Evolutionary conservation across 345 rosid genomes (phyloP), one percentile per base, ranked within the genome.

Genomic region (Salix brachista): DNA sequence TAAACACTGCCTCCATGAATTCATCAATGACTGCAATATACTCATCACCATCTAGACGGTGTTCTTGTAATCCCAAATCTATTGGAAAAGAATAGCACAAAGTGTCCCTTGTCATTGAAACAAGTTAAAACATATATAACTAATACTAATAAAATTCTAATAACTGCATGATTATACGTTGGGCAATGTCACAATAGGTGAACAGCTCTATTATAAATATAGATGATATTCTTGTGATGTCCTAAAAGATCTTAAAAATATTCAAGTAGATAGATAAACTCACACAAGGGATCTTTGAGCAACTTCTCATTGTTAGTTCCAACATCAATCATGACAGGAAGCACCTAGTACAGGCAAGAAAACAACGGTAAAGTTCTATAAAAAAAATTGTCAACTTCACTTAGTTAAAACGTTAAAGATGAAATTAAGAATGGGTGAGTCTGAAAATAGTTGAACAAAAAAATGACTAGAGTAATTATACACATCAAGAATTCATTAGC

Each of bases 251-350:
- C 44, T 25, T 74, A 44, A 62, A 42, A 72, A 52, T 21, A 19
- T 68, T 72, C 64, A 80, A 48, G 77, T 41, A 69, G 56, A 39
- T 77, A 41, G 71, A n/a, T n/a, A 77, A 65, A 84, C 96, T 88
- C 87, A 96, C 99, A 96, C 76, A 92, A 17, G 72, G 97, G 92
- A 39, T 92, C 89, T 72, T 91, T 86, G 72, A 93, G 93, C 80
- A 96, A 89, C 85, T 88, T 96, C 86, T 93, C 94, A 85, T 96
- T 96, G 86, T 93, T 91, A 60, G 99, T 96, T 84, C 98, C 99
- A 82, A 96, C 94, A 85, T 96, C 99, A 87, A 96, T 93, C 99
- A 93, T 93, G 79, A 96, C 94, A 80, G 98, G 99, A 78, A 93
- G 97, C 76, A 91, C 99, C 99, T 96, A 85, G 67, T 71, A 66